These are phyloP conservation scores for Solanum clarkiae DNA, from an alignment of 257 asterid species.

Conservation along the genomic window DNA sequence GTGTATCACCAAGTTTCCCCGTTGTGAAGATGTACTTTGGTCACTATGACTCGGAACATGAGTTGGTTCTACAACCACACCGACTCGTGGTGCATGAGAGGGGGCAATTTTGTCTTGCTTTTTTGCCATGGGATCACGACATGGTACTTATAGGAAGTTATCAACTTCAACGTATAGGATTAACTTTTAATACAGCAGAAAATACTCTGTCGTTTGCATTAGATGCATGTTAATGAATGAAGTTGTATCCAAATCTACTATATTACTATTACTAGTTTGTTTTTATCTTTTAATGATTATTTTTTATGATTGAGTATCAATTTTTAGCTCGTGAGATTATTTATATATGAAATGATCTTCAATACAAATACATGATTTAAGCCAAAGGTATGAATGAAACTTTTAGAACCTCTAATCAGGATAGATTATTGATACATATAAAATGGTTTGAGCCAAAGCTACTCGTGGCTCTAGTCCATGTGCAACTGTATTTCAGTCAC, in stretches of 20 bases:
- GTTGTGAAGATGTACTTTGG: background rate
- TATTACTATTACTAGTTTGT: too few relatives aligned
- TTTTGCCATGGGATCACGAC: too few relatives aligned
- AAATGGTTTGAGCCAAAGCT: background rate
- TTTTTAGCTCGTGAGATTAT: background rate
- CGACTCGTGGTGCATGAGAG: background rate
- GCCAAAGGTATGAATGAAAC: background rate
- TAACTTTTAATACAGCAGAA: too few relatives aligned
- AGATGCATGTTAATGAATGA: too few relatives aligned
- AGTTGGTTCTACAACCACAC: background rate
- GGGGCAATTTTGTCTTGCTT: background rate
- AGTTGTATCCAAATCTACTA: too few relatives aligned
- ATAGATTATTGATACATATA: background rate
- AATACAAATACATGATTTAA: background rate
- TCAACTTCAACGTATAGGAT: too few relatives aligned
- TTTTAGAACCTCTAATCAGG: too few relatives aligned
- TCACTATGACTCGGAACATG: fast-evolving
- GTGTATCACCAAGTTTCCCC: background rate
- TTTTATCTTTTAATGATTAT: too few relatives aligned
- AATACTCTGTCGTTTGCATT: too few relatives aligned
- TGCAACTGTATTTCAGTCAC: background rate
- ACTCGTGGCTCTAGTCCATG: background rate
- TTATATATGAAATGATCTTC: background rate
- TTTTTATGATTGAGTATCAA: too few relatives aligned
- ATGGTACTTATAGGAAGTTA: too few relatives aligned